Conservation (phyloP, 768 basidiomycete genomes). For the Coprinopsis marcescibilis region DNA sequence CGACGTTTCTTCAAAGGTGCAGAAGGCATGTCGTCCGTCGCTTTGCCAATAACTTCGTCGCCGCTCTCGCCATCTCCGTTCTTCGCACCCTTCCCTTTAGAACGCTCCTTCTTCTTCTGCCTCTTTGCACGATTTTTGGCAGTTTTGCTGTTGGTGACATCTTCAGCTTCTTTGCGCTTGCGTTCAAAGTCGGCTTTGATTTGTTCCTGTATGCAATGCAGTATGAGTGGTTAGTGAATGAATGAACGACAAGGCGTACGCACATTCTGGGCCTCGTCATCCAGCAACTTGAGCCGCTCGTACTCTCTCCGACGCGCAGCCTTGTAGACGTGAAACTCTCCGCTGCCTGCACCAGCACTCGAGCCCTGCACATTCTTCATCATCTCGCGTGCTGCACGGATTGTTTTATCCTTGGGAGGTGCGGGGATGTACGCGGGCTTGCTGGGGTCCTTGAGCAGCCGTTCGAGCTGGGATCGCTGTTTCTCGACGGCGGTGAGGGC, state of each 20-base stretch:
- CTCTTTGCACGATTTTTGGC: constrained; percentile 93
- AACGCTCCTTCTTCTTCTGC: constrained; percentile 83
- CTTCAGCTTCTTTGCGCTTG: constrained; percentile 66
- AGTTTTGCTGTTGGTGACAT: constrained; percentile 77
- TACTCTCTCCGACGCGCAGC: constrained; percentile 92
- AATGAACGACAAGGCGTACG: constrained; percentile 17
- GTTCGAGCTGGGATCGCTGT: constrained; percentile 67
- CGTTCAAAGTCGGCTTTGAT: constrained; percentile 69
- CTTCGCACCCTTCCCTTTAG: constrained; percentile 37
- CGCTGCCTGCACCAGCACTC: constrained; percentile 94
- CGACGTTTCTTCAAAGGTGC: constrained; percentile 73
- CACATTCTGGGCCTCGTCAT: constrained; percentile 76
- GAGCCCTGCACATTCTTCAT: constrained; percentile 99
- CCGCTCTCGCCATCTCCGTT: constrained; percentile 19
- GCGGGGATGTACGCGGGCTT: constrained; percentile 77
- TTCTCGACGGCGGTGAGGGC: constrained; percentile 48
- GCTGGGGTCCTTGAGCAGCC: constrained; percentile 82
- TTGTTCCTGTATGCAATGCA: constrained; percentile 47
- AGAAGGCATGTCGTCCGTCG: constrained; percentile 22
- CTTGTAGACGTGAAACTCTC: constrained; percentile 99
- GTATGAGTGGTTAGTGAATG: neutral
- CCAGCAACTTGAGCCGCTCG: constrained; percentile 86
- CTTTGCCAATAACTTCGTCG: constrained; percentile 22
- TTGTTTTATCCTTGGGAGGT: constrained; percentile 75
- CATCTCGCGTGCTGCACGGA: constrained; percentile 85